Evolutionary conservation across 371 early-diverging fungal genomes (phyloP), one percentile per base, ranked within the genome.

Genomic region (Apophysomyces elegans): DNA sequence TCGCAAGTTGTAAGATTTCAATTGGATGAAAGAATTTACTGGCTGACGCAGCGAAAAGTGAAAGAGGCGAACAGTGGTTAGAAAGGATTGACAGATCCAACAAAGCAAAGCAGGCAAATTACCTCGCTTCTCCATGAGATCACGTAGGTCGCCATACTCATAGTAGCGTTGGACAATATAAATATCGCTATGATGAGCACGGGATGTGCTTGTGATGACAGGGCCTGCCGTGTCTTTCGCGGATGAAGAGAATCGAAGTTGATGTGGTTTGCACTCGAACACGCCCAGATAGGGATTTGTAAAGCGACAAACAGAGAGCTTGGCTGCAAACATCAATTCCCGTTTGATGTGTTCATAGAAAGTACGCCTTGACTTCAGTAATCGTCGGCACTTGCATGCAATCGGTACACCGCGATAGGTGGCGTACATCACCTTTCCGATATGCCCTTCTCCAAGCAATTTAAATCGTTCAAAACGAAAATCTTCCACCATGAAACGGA

Each of bases 241-340:
- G 5, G 26, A 38, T n/a, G n/a, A 56, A 21, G 57, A 37, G 14
- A 37, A 58, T 13, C 47, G 58, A 4, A 46, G n/a, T 21, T 50
- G 58, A 21, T 58, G 63, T 11, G 41, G 50, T 21, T 54, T 41
- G 32, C 71, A 72, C 7, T 56, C 56, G 11, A 68, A 37, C 59
- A 72, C 65, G 8, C 77, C 80, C 9, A 80, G 32, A 37, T 76
- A 80, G 6, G 46, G 50, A 21, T 77, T 77, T 2, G 67, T 64
- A 32, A 65, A 75, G 12, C 75, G 67, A 26, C 80, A 77, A 0
- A 38, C 37, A 1, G 72, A 69, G 0, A 80, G 47, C 26, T 64
- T 63, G 1, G 73, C 72, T 13, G 80, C 75, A 65, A 66, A 80
- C 4, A 59, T 56, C 3, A 80, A 56, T 47, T 80, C 80, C 4